Evolutionary conservation across 768 basidiomycete genomes (phyloP), one percentile per base, ranked within the genome.

Genomic region (Leccinum disarticulatum): DNA sequence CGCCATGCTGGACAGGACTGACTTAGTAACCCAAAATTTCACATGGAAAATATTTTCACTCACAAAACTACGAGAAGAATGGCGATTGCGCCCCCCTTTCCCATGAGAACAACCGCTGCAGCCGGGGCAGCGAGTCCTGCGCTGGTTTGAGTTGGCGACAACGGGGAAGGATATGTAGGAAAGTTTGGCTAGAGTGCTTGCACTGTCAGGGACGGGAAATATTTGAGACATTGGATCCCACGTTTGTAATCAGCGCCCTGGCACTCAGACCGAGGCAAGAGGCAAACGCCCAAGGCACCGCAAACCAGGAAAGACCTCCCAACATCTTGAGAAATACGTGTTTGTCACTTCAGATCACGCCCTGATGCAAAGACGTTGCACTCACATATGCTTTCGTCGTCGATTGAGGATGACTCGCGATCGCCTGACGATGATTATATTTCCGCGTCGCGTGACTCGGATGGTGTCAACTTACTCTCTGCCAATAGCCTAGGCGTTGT

Each of bases 301-400:
- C 78, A 54, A 82, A 81, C 84, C 83, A 85, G 1, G 83, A 83
- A 33, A 85, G 66, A 6, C 83, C 84, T 4, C 84, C 83, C 31
- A 84, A 74, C 77, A 84, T 81, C 78, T 82, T 61, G 46, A 25
- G 41, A 4, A 41, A 6, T 8, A 31, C 19, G 15, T 13, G 14
- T 54, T 25, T 11, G 1, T 4, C 3, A 11, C 25, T 17, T 56
- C 10, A 6, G 17, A n/a, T 33, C 17, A 13, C 4, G n/a, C 35
- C 14, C 1, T 31, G 2, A 27, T 19, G 9, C 11, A 13, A 2
- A 14, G 9, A 33, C 17, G 11, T 28, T 25, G 33, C 52, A 68
- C 78, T 56, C 30, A 80, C 79, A 63, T 83, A 83, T 17, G 82
- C 81, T 59, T 77, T 81, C 0, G 81, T 82, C 3, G 81, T 81